Percentiles rank a stretch among this genome's conserved stretches.
These are phyloP conservation scores for Myriosclerotinia curreyana DNA, from an alignment of 2,329 filamentous ascomycete species.

Conservation along the genomic window DNA sequence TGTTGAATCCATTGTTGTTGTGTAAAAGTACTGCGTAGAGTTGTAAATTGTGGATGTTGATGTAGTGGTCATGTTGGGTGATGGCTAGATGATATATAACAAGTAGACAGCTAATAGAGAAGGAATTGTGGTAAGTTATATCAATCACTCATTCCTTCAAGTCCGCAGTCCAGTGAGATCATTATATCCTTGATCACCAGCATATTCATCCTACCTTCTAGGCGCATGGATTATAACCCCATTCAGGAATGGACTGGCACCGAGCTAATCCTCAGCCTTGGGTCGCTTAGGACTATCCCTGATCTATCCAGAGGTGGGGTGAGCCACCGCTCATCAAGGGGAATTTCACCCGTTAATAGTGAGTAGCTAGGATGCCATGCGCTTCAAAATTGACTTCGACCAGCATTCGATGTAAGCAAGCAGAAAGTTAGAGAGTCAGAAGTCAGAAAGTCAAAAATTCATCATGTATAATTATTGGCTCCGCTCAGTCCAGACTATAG, in stretches of 20 bases:
- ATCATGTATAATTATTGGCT: too few species aligned
- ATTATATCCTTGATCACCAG: conserved; percentile 30
- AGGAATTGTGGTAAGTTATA: conserved; percentile 20
- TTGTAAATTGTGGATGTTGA: conserved; percentile 28
- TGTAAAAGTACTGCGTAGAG: conserved; percentile 33
- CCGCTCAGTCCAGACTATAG: neutral
- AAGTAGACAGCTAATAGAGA: neutral
- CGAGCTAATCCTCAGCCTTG: conserved; percentile 33
- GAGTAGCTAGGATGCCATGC: conserved; percentile 14
- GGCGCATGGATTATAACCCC: conserved; percentile 25
- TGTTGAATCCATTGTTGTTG: conserved; percentile 35
- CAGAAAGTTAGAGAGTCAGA: neutral
- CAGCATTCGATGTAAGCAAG: conserved; percentile 11
- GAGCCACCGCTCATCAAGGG: conserved; percentile 4
- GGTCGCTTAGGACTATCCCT: conserved; percentile 26
- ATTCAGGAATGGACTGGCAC: conserved; percentile 23
- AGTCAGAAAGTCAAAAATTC: too few species aligned
- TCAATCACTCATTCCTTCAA: conserved; percentile 20
- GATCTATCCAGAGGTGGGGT: conserved; percentile 13
- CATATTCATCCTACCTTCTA: conserved; percentile 23
- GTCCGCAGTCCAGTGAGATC: conserved; percentile 29
- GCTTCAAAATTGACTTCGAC: conserved; percentile 15
- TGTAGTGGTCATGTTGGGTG: conserved; percentile 27
- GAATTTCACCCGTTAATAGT: conserved; percentile 19
- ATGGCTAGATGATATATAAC: conserved; percentile 20